phyloP scores from a whole-genome alignment of 1,284 basidiomycete genomes.

The Boletus subluridellus region DNA sequence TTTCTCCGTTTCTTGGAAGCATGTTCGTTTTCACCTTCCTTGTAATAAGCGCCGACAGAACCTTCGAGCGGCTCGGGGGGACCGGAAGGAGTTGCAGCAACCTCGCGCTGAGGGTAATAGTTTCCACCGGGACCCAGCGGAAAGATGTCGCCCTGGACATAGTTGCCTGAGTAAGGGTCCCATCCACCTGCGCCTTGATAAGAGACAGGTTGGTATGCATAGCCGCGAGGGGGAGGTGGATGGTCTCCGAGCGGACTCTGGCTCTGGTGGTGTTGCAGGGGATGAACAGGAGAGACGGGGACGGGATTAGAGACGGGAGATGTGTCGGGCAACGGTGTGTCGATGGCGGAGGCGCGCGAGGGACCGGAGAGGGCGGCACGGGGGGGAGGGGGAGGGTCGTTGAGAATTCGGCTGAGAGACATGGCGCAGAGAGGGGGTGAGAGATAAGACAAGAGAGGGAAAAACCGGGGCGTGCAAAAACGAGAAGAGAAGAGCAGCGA shows the following conservation, averaged over 20 bases:
- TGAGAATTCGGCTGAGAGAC: conserved; percentile 74
- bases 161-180: conserved; percentile 41
- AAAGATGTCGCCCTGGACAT: conserved; percentile 38
- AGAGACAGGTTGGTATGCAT: conserved; percentile 34
- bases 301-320: conserved; percentile 25
- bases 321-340: conserved; percentile 30
- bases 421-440: conserved; percentile 35
- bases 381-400: conserved; percentile 53
- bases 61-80: conserved; percentile 32
- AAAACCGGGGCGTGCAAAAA: conserved; percentile 7
- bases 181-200: conserved; percentile 40
- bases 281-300: conserved; percentile 21
- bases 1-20: conserved; percentile 53
- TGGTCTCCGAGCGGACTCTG: conserved; percentile 33
- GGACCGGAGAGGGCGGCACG: conserved; percentile 12
- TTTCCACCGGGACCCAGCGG: conserved; percentile 38
- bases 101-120: conserved; percentile 36
- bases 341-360: conserved; percentile 19
- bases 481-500: conserved; percentile 3
- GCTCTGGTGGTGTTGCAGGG: conserved; percentile 29
- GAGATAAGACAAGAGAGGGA: conserved; percentile 1
- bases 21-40: conserved; percentile 41
- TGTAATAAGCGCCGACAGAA: conserved; percentile 31
- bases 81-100: conserved; percentile 20
- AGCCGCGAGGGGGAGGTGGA: conserved; percentile 33